phyloP scores from a whole-genome alignment of 2,329 filamentous ascomycete genomes.

The Cladorrhinum sp. region DNA sequence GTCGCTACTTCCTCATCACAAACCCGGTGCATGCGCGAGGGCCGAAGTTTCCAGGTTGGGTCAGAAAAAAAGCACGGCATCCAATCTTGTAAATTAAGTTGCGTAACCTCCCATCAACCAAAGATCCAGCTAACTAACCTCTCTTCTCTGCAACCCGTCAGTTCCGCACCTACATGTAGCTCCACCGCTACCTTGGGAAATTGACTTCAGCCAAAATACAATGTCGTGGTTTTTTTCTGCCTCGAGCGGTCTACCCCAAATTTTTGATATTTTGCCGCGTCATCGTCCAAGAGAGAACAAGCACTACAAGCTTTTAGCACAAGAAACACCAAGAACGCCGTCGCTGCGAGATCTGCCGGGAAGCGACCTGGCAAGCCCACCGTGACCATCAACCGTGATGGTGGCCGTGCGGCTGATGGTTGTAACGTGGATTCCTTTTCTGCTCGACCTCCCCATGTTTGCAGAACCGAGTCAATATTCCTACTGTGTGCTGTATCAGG shows the following conservation, averaged over 20 bases:
- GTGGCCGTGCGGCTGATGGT: conserved; percentile 20
- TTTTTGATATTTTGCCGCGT: conserved; percentile 28
- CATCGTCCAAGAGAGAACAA: conserved; percentile 20
- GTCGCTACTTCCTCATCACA: background rate
- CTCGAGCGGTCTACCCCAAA: conserved; percentile 16
- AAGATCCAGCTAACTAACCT: background rate
- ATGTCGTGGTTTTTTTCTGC: conserved; percentile 13
- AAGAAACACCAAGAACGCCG: conserved; percentile 5
- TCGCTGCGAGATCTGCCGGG: conserved; percentile 25
- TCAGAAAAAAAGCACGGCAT: too few relatives aligned
- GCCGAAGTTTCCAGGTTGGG: background rate
- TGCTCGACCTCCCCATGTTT: background rate
- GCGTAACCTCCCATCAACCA: background rate
- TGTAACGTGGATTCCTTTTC: conserved; percentile 3
- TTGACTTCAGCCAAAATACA: conserved; percentile 28
- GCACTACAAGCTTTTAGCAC: conserved; percentile 13
- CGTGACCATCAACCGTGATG: conserved; percentile 15
- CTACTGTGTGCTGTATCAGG: background rate
- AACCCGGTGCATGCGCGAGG: background rate
- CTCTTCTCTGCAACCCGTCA: conserved; percentile 13
- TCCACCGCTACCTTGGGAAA: conserved; percentile 19
- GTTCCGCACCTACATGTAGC: conserved; percentile 22
- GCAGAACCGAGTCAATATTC: background rate
- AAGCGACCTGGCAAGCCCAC: conserved; percentile 18
- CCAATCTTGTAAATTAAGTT: background rate